A percentile compares a stretch with the other conserved stretches of the same genome.
phyloP scores from a whole-genome alignment of 1,139 yeast genomes.

The Arxiozyma slooffiae region DNA sequence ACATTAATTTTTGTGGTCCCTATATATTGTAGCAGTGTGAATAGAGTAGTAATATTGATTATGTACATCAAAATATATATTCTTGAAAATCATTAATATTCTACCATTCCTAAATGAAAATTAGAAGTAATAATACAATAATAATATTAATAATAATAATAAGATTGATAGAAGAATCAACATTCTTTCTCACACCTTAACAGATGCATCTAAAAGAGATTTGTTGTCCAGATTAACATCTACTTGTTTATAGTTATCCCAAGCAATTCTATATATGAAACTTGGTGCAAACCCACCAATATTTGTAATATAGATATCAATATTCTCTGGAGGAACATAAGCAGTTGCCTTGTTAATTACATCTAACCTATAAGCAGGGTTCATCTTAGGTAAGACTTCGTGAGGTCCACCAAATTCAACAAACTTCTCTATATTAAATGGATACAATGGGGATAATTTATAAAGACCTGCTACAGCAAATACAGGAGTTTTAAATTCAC shows the following conservation, averaged over 20 bases:
- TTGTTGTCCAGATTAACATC: conserved; percentile 48
- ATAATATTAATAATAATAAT: no score
- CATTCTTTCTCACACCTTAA: not conserved
- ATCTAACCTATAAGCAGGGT: conserved; percentile 45
- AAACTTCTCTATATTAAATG: conserved; percentile 78
- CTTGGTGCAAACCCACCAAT: conserved; percentile 96
- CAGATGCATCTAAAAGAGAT: not conserved
- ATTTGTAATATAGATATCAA: conserved; percentile 89
- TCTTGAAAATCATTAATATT: no score
- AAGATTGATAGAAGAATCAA: not conserved
- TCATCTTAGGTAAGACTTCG: conserved; percentile 28
- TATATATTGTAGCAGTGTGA: not conserved
- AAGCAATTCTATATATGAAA: conserved; percentile 85
- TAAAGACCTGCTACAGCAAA: conserved; percentile 91
- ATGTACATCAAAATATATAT: not conserved
- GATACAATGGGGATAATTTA: conserved; percentile 87
- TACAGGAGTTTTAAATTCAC: conserved; percentile 89
- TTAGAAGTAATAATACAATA: not conserved
- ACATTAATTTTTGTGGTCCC: not conserved
- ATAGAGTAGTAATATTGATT: not conserved
- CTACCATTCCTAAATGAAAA: not conserved
- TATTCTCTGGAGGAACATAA: conserved; percentile 86
- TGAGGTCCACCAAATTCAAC: conserved; percentile 87
- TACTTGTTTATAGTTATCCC: conserved; percentile 84
- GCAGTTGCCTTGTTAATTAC: conserved; percentile 89